Conservation (phyloP, 176 grass and related monocot genomes). For the maize (Zea mays) region DNA sequence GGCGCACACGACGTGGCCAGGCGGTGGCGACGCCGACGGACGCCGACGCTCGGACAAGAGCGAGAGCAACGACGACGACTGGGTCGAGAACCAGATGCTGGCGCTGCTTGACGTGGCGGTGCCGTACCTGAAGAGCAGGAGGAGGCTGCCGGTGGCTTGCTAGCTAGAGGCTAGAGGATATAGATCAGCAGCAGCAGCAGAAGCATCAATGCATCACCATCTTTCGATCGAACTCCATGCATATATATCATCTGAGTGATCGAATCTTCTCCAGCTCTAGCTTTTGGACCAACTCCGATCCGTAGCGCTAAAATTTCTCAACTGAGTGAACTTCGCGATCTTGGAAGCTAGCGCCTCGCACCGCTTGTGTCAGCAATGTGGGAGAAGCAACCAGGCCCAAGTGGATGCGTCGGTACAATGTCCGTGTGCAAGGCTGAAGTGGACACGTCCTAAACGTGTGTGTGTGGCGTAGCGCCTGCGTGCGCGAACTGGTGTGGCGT, state of each 20-base stretch:
- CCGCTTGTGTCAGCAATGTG: too few species aligned
- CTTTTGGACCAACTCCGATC: too few species aligned
- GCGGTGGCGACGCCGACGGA: neutral
- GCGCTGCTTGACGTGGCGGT: constrained; percentile 58
- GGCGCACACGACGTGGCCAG: neutral
- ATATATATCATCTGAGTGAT: neutral
- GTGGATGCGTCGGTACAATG: too few species aligned
- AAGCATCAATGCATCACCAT: neutral
- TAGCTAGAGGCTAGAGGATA: neutral
- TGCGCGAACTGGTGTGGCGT: too few species aligned
- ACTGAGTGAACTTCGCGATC: too few species aligned
- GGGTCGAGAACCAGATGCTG: constrained; percentile 50
- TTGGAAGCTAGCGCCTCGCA: too few species aligned
- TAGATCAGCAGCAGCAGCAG: neutral
- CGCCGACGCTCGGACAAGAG: neutral
- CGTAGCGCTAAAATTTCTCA: too few species aligned
- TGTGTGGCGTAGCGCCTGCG: too few species aligned
- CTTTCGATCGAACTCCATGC: neutral
- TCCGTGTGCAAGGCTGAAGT: too few species aligned
- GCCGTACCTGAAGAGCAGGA: constrained; percentile 47
- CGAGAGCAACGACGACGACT: constrained; percentile 25
- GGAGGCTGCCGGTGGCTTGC: constrained; percentile 66
- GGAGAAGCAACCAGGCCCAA: too few species aligned
- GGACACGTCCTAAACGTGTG: too few species aligned
- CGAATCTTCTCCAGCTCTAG: too few species aligned